These are phyloP conservation scores for Drechslerella dactyloides DNA, from an alignment of 2,329 filamentous ascomycete genomes.

Conservation along the genomic window DNA sequence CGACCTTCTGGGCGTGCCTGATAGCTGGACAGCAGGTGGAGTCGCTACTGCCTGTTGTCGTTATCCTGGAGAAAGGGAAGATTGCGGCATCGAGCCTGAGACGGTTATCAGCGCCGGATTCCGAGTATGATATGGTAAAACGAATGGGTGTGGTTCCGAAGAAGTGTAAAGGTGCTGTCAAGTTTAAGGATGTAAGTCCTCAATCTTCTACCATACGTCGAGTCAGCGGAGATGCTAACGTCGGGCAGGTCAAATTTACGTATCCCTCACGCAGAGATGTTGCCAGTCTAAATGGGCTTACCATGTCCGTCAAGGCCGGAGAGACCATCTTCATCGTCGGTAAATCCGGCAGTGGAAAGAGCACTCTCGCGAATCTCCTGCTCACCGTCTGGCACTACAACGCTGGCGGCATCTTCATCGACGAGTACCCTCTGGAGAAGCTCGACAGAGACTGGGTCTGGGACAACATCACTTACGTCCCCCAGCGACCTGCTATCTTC, in stretches of 20 bases:
- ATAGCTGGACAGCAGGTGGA: slow-evolving; percentile 78
- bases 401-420: slow-evolving; percentile 71
- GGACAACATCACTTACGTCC: slow-evolving; percentile 77
- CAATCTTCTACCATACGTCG: slow-evolving; percentile 30
- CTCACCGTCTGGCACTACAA: slow-evolving; percentile 75
- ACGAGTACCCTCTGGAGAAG: slow-evolving; percentile 67
- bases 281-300: slow-evolving; percentile 67
- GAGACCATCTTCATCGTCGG: slow-evolving; percentile 82
- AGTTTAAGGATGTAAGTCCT: slow-evolving; percentile 69
- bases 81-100: slow-evolving; percentile 72
- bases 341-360: slow-evolving; percentile 88
- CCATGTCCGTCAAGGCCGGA: slow-evolving; percentile 73
- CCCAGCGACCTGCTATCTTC: slow-evolving; percentile 82
- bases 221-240: slow-evolving; percentile 1
- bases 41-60: slow-evolving; percentile 74
- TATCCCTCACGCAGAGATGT: slow-evolving; percentile 75
- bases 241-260: slow-evolving; percentile 73
- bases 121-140: slow-evolving; percentile 31
- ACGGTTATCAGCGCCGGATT: slow-evolving; percentile 39
- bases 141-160: slow-evolving; percentile 55
- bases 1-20: slow-evolving; percentile 83
- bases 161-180: slow-evolving; percentile 70
- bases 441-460: slow-evolving; percentile 76
- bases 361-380: slow-evolving; percentile 80
- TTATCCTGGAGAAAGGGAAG: slow-evolving; percentile 79